A percentile compares a stretch with the other conserved stretches of the same genome.
Conservation (phyloP, 75 land plant species). For the Picea glauca region DNA sequence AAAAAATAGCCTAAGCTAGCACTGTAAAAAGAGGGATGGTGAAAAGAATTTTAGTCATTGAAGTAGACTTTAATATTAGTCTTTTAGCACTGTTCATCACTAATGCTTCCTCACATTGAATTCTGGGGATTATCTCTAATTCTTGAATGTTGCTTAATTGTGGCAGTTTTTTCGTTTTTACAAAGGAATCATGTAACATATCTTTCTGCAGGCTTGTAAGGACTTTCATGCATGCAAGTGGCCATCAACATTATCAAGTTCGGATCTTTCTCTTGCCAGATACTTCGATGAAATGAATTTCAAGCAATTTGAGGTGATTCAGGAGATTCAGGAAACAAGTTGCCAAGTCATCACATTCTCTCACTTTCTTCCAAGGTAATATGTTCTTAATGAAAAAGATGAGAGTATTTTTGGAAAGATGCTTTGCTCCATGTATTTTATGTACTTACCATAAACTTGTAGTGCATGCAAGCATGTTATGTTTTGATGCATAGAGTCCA, state of each 20-base stretch:
- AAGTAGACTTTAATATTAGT: not conserved
- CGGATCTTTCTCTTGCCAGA: conserved; percentile 50
- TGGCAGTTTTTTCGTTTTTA: not conserved
- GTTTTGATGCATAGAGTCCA: not conserved
- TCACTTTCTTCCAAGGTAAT: conserved; percentile 88
- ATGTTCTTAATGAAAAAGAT: conserved; percentile 6
- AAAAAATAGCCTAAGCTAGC: not conserved
- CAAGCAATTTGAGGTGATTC: conserved; percentile 21
- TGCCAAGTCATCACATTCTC: conserved; percentile 76
- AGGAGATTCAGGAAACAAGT: conserved; percentile 36
- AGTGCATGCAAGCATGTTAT: not conserved
- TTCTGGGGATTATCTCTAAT: not conserved
- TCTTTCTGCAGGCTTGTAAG: conserved; percentile 59
- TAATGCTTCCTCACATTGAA: not conserved
- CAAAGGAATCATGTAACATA: not conserved
- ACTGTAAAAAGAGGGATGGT: not conserved
- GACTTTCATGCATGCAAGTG: conserved; percentile 91
- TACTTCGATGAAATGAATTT: conserved; percentile 76
- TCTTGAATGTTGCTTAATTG: not conserved
- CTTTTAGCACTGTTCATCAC: not conserved
- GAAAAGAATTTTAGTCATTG: not conserved
- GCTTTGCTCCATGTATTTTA: not conserved
- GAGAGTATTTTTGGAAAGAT: conserved; percentile 6
- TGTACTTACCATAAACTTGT: not conserved
- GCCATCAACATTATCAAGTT: conserved; percentile 47